Conservation (phyloP, 1,139 yeast species). For the Suhomyces choctaworum region DNA sequence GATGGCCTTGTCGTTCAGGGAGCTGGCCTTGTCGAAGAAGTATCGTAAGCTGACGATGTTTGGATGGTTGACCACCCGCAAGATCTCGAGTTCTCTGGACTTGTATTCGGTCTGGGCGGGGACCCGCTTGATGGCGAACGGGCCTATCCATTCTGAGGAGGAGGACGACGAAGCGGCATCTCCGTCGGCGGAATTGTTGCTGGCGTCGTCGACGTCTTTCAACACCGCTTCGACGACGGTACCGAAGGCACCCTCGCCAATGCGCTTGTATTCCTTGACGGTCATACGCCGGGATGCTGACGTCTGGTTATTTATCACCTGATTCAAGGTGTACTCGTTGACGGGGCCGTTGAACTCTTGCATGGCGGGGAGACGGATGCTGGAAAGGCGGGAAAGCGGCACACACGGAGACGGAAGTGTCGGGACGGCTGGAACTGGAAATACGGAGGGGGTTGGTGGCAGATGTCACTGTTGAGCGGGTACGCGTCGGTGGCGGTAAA, state of each 20-base stretch:
- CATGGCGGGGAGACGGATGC: constrained; percentile 5
- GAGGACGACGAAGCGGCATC: not conserved
- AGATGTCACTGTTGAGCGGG: too few relatives aligned
- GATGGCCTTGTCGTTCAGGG: constrained; percentile 54
- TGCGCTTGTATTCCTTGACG: constrained; percentile 67
- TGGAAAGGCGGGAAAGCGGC: not conserved
- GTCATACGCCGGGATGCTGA: constrained; percentile 59
- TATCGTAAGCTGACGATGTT: constrained; percentile 66
- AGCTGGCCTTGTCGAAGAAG: constrained; percentile 65
- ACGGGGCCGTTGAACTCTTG: constrained; percentile 12
- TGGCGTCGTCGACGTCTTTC: constrained; percentile 24
- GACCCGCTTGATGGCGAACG: constrained; percentile 78
- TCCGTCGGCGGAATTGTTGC: constrained; percentile 24
- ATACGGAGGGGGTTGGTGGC: constrained; percentile 2
- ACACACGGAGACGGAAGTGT: not conserved
- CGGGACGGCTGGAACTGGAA: not conserved
- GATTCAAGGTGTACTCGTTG: constrained; percentile 40
- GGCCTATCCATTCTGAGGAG: constrained; percentile 72
- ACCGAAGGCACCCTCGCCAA: constrained; percentile 86
- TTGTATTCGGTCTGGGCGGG: constrained; percentile 86
- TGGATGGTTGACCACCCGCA: constrained; percentile 75
- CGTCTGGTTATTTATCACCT: constrained; percentile 63
- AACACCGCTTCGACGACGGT: constrained; percentile 76
- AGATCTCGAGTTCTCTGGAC: constrained; percentile 73
- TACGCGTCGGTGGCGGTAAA: constrained; percentile 4